A percentile compares a stretch with the other conserved stretches of the same genome.
Evolutionary conservation across 1,284 basidiomycete species (phyloP).

Genomic region (Lentinula novae-zelandiae): DNA sequence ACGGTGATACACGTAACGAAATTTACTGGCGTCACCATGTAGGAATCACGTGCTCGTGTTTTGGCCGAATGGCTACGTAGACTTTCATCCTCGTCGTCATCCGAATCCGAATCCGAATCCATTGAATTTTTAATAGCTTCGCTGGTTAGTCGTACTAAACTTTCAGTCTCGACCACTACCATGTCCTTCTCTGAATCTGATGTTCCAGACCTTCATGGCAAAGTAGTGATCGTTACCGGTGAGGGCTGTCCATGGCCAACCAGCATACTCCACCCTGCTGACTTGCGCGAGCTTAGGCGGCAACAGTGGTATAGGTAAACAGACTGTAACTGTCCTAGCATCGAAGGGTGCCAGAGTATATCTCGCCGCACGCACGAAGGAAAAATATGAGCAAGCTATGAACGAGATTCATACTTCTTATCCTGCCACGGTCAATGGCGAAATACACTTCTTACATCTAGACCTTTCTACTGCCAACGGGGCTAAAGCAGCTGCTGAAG

Average conservation of each 20-base stretch:
- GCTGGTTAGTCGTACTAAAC: background rate
- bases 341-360: constrained; percentile 28
- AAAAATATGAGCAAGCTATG: constrained; percentile 23
- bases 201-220: constrained; percentile 27
- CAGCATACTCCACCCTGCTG: background rate
- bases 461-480: constrained; percentile 10
- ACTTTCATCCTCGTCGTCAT: too few relatives aligned
- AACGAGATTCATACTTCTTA: background rate
- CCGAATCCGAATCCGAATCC: too few relatives aligned
- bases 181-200: constrained; percentile 11
- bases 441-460: constrained; percentile 15
- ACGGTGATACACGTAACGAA: too few relatives aligned
- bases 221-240: constrained; percentile 25
- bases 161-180: background rate
- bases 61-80: too few relatives aligned
- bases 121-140: too few relatives aligned
- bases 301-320: constrained; percentile 27
- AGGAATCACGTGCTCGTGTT: too few relatives aligned
- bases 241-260: background rate
- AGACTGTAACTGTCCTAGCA: constrained; percentile 24
- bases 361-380: constrained; percentile 25
- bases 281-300: background rate
- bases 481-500: constrained; percentile 10
- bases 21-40: too few relatives aligned
- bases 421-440: background rate